These are phyloP conservation scores for Coemansia sp. DNA, from an alignment of 192 early-diverging fungal species.

Conservation along the genomic window DNA sequence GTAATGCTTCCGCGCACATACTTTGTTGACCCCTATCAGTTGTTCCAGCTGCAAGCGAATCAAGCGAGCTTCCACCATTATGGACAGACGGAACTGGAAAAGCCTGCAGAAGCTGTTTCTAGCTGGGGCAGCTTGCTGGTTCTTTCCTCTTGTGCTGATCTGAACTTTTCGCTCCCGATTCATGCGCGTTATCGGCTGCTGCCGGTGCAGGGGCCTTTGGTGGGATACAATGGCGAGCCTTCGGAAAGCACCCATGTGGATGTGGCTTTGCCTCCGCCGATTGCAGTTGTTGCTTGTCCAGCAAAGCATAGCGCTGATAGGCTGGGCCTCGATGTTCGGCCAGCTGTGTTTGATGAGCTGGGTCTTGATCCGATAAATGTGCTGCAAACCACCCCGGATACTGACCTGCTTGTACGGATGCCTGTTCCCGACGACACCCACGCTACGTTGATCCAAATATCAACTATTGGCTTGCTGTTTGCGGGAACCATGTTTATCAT, in stretches of 20 bases:
- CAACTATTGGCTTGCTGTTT: conserved; percentile 27
- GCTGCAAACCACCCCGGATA: conserved; percentile 27
- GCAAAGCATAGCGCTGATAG: neutral
- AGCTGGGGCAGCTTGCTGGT: conserved; percentile 46
- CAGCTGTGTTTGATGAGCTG: conserved; percentile 45
- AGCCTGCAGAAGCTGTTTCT: conserved; percentile 33
- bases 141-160: conserved; percentile 11
- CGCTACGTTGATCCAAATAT: conserved; percentile 14
- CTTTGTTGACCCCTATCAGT: conserved; percentile 50
- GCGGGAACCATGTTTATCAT: conserved; percentile 16
- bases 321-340: conserved; percentile 11
- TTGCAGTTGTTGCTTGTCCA: conserved; percentile 33
- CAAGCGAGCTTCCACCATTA: conserved; percentile 18
- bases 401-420: conserved; percentile 38
- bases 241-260: conserved; percentile 30
- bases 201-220: conserved; percentile 18
- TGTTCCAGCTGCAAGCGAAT: conserved; percentile 16
- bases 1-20: conserved; percentile 33
- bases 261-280: conserved; percentile 26
- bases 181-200: conserved; percentile 47
- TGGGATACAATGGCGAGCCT: conserved; percentile 42
- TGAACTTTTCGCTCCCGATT: conserved; percentile 25
- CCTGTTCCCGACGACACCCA: conserved; percentile 23
- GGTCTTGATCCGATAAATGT: conserved; percentile 15
- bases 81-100: conserved; percentile 41